Evolutionary conservation across 805 yeast genomes (phyloP), one percentile per base, ranked within the genome.

Genomic region (Pichia cabralensis): DNA sequence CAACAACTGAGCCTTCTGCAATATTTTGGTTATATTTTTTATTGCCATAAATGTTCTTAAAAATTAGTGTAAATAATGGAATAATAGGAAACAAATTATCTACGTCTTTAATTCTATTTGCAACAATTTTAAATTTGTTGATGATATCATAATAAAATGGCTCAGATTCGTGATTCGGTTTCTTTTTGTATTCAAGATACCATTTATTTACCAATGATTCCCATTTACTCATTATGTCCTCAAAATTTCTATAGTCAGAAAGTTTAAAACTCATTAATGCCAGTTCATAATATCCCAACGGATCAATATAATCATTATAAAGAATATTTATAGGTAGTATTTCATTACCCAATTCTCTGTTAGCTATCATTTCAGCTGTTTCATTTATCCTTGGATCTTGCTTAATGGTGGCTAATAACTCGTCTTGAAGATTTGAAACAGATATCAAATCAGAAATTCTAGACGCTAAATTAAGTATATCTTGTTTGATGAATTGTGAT

Each of bases 231-330:
- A 76, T 60, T 35, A 89, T 80, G 53, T 83, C 95, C 45, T 83
- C 95, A 10, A 77, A 67, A 49, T 83, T 83, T 50, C 89, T 74
- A 56, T 80, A 80, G 50, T 89, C 96, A 3, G 96, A 77, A 11
- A 80, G 71, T 50, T 83, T 81, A 64, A 81, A 83, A 12, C 86
- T 76, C 26, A 74, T 58, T 39, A 88, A 64, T 41, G 94, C 80
- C 33, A 89, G 65, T 46, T 83, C 95, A 56, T 78, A 76, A 52
- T 88, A 89, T 6, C 89, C 89, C 41, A 88, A 62, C 17, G 94
- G 95, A 47, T 81, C 88, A 10, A 95, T 84, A 56, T 69, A 89
- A 43, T 74, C 79, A 59, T 92, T 89, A 64, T 76, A 89, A 34
- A 92, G 61, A 38, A 81, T 92, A 48, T 81, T 78, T 22, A 86